phyloP scores from a whole-genome alignment of 768 basidiomycete genomes.

The Cubamyces sp. region DNA sequence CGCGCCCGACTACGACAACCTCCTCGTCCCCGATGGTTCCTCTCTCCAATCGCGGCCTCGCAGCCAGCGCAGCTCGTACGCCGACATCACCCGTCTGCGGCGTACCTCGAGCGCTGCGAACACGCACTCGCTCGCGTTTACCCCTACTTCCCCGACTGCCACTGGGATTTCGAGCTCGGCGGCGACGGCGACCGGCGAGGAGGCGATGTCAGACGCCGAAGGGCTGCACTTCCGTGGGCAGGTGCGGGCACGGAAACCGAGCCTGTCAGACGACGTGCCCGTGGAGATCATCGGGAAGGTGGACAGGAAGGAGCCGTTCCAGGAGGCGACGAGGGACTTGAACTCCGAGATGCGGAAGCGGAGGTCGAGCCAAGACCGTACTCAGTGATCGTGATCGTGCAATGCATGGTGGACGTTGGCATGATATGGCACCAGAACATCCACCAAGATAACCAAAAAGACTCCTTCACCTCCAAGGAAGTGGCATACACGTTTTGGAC shows the following conservation, averaged over 20 bases:
- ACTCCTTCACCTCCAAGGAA: no score
- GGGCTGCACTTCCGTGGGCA: conserved; percentile 43
- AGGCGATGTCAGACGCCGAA: conserved; percentile 40
- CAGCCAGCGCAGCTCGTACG: conserved; percentile 48
- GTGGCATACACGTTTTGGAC: no score
- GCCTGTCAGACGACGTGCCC: conserved; percentile 65
- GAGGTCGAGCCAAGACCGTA: background rate
- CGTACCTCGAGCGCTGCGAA: conserved; percentile 66
- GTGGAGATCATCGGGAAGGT: conserved; percentile 66
- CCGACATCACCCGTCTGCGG: conserved; percentile 67
- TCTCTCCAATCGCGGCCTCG: conserved; percentile 37
- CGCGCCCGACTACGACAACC: conserved; percentile 86
- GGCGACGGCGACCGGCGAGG: conserved; percentile 16
- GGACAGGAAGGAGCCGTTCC: conserved; percentile 60
- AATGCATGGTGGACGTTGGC: background rate
- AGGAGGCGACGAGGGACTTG: conserved; percentile 64
- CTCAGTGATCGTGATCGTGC: background rate
- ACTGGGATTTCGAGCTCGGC: conserved; percentile 15
- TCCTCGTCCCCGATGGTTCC: conserved; percentile 63
- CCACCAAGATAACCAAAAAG: background rate
- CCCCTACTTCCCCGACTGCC: conserved; percentile 12
- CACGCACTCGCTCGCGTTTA: conserved; percentile 34
- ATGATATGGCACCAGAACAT: background rate
- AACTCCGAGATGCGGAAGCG: conserved; percentile 62
- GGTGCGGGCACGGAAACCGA: conserved; percentile 56